phyloP scores from a whole-genome alignment of 2,329 filamentous ascomycete genomes.

The Lachnellula subtilissima region DNA sequence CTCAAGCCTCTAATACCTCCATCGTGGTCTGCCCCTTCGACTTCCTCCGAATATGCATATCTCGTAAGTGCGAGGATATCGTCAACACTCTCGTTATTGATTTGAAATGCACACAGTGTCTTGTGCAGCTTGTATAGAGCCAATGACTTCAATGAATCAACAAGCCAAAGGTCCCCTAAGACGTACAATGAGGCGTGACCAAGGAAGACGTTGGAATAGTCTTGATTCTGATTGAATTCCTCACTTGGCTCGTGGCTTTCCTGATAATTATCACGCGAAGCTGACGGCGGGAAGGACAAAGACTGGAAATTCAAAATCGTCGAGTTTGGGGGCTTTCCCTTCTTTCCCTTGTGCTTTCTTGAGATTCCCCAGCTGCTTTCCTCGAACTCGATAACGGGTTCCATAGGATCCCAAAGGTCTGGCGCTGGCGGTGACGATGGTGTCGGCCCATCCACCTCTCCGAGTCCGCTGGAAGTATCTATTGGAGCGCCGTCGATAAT shows the following conservation, averaged over 20 bases:
- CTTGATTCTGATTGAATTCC: constrained; percentile 9
- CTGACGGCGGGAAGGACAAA: constrained; percentile 4
- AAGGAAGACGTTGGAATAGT: constrained; percentile 13
- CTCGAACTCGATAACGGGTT: not conserved
- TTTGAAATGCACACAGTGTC: constrained; percentile 15
- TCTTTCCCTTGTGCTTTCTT: not conserved
- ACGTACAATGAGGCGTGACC: constrained; percentile 15
- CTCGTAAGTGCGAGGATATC: constrained; percentile 13
- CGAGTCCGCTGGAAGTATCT: not conserved
- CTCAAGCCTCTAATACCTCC: constrained; percentile 11
- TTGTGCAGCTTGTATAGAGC: constrained; percentile 19
- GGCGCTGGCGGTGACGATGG: no score
- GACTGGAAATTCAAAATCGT: constrained; percentile 5
- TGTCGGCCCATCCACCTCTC: not conserved
- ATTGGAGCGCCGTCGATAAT: not conserved
- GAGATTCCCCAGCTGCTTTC: no score
- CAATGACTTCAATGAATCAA: constrained; percentile 19
- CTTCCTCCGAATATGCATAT: constrained; percentile 10
- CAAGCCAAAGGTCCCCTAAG: constrained; percentile 7
- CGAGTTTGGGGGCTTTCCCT: not conserved
- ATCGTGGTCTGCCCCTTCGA: not conserved
- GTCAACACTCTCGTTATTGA: constrained; percentile 9
- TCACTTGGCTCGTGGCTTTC: constrained; percentile 8
- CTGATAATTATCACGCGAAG: constrained; percentile 7
- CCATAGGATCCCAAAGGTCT: no score